These are phyloP conservation scores for Microascus cirrosus DNA, from an alignment of 2,329 filamentous ascomycete species.

Conservation along the genomic window DNA sequence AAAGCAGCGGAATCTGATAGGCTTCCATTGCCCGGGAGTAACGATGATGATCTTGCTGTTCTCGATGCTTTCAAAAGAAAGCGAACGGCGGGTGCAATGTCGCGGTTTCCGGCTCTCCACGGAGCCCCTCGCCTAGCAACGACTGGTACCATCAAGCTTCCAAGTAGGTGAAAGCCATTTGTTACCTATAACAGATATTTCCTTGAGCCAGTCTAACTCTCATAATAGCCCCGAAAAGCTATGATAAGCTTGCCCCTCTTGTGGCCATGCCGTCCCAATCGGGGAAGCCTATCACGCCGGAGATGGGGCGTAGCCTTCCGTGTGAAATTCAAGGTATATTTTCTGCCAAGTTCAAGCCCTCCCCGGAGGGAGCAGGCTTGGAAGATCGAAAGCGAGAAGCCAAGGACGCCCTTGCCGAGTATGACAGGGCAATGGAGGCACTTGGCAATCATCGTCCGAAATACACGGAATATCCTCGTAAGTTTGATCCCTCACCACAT, in stretches of 20 bases:
- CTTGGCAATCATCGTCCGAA: conserved; percentile 31
- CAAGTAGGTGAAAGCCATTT: conserved; percentile 12
- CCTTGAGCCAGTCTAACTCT: not conserved
- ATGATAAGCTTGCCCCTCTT: conserved; percentile 30
- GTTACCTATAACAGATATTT: not conserved
- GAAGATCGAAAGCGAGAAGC: conserved; percentile 29
- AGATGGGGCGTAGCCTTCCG: conserved; percentile 25
- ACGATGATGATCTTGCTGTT: conserved; percentile 12
- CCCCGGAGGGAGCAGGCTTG: conserved; percentile 23
- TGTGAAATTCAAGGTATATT: conserved; percentile 33
- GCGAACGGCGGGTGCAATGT: conserved; percentile 23
- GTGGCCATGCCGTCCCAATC: conserved; percentile 27
- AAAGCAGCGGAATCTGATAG: not conserved
- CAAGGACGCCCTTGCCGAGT: conserved; percentile 25
- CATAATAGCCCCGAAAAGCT: conserved; percentile 25
- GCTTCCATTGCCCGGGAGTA: conserved; percentile 6
- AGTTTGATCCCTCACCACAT: conserved; percentile 7
- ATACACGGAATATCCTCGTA: conserved; percentile 33
- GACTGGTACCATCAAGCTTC: conserved; percentile 26
- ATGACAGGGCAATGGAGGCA: conserved; percentile 26
- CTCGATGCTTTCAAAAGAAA: conserved; percentile 25
- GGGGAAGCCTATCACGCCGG: conserved; percentile 24
- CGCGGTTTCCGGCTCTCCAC: conserved; percentile 24
- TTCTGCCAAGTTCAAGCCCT: conserved; percentile 27
- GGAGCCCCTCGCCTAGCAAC: conserved; percentile 25